Conservation (phyloP, 2,329 filamentous ascomycete genomes). For the Diaporthe eres region DNA sequence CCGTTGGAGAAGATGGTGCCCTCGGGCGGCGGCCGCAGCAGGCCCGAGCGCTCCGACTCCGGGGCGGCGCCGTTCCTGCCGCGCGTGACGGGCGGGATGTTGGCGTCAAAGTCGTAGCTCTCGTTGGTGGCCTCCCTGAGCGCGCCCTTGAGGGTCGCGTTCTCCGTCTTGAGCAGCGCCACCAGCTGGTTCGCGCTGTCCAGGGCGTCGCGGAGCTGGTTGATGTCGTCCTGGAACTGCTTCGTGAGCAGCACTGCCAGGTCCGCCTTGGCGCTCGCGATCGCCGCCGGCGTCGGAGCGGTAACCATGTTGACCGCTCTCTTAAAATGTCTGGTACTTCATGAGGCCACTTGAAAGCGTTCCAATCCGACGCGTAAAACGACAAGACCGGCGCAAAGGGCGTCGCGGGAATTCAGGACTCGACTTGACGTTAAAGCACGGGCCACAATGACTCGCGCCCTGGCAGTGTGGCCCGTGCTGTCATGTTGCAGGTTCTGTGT, state of each 20-base stretch:
- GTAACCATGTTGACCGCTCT: not conserved
- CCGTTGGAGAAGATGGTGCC: slow-evolving; percentile 40
- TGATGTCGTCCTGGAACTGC: slow-evolving; percentile 41
- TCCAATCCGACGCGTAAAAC: not conserved
- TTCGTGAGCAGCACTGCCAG: slow-evolving; percentile 38
- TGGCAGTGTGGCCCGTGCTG: not conserved
- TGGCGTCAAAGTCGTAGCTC: slow-evolving; percentile 30
- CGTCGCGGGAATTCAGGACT: not conserved
- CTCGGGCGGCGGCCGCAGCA: slow-evolving; percentile 39
- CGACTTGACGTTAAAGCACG: slow-evolving; percentile 2
- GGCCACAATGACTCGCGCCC: slow-evolving; percentile 2
- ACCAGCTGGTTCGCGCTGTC: slow-evolving; percentile 35
- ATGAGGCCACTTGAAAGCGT: not conserved
- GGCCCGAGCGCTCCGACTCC: slow-evolving; percentile 18
- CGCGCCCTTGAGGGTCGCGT: slow-evolving; percentile 34
- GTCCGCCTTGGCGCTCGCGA: slow-evolving; percentile 39
- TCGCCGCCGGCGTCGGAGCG: not conserved
- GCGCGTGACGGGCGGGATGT: slow-evolving; percentile 21
- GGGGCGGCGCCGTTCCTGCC: not conserved
- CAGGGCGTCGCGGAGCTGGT: slow-evolving; percentile 38
- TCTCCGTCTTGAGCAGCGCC: slow-evolving; percentile 35
- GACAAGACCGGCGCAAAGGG: not conserved
- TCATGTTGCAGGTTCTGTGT: too few species aligned
- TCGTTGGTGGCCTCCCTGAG: slow-evolving; percentile 23
- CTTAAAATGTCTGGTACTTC: not conserved